Evolutionary conservation across 345 rosid genomes (phyloP), one percentile per base, ranked within the genome.

Genomic region (Fremontodendron californicum): DNA sequence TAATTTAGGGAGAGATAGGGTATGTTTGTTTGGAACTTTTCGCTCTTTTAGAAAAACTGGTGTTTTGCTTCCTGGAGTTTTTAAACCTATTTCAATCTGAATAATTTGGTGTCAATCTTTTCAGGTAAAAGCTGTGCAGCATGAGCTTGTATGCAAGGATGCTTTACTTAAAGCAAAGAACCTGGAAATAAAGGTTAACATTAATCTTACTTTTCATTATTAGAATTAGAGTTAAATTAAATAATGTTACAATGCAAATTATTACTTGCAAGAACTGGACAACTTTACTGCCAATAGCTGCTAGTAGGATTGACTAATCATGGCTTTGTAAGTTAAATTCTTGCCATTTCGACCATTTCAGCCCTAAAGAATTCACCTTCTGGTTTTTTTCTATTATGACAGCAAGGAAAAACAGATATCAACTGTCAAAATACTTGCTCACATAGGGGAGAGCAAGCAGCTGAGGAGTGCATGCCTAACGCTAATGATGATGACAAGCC

Each of bases 1-100:
- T 79, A 89, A 87, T 80, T 37, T 85, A 43, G 90, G 88, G 42
- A 90, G 84, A 77, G 92, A 87, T 15, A 89, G 81, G 87, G 94
- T 85, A 76, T 62, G 48, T 21, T 61, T n/a, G 46, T 52, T 37
- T 69, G 33, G 19, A 46, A 66, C 51, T 29, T 45, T 6, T 63
- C 2, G 6, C 42, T 69, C 49, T 71, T 42, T n/a, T 23, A 12
- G 5, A 12, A n/a, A 11, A 29, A n/a, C 27, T 48, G 1, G 18
- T 49, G 16, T 55, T 58, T 67, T 51, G 69, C 25, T 55, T 71
- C 27, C 9, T 65, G 63, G 31, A 49, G 60, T n/a, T 13, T 16
- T 62, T 8, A 42, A 61, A 46, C 9, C 18, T 15, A 23, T 6
- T 46, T 37, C n/a, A 16, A 21, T 39, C n/a, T 23, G 54, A 11